Percentiles rank a stretch among this genome's conserved stretches.
Evolutionary conservation across 495 filamentous ascomycete species (phyloP).

Genomic region (Podospora conica): DNA sequence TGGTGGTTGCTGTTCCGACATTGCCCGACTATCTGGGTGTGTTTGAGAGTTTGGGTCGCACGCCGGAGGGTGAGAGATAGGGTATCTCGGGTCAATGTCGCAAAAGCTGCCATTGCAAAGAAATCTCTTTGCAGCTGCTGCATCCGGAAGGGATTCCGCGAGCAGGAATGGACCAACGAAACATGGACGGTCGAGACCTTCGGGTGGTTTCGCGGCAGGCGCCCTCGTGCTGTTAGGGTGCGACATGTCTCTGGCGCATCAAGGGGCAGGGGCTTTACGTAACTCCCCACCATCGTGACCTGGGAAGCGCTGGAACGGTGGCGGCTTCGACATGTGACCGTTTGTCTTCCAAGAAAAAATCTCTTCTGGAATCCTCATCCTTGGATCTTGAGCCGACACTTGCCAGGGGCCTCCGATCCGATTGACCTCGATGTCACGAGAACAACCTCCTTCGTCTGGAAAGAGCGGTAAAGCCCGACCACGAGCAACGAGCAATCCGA

Average conservation of each 20-base stretch:
- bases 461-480: constrained; percentile 8
- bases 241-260: constrained; percentile 6
- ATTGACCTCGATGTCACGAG: constrained; percentile 3
- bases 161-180: background rate
- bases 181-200: background rate
- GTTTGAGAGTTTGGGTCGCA: background rate
- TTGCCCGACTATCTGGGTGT: constrained; percentile 5
- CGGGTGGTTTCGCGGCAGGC: background rate
- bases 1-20: constrained; percentile 6
- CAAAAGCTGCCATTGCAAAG: background rate
- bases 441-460: constrained; percentile 1
- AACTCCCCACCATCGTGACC: constrained; percentile 21
- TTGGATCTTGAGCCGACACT: background rate
- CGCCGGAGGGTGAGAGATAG: background rate
- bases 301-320: constrained; percentile 2
- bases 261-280: constrained; percentile 21
- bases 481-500: background rate
- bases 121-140: constrained; percentile 1
- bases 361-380: background rate
- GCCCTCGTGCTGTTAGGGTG: constrained; percentile 8
- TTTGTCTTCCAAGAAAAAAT: background rate
- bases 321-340: constrained; percentile 22
- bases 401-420: background rate
- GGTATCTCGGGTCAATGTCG: background rate
- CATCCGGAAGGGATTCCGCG: constrained; percentile 5